These are phyloP conservation scores for Plasmodium cynomolgi DNA, from an alignment of 169 alveolate genomes.

Conservation along the genomic window DNA sequence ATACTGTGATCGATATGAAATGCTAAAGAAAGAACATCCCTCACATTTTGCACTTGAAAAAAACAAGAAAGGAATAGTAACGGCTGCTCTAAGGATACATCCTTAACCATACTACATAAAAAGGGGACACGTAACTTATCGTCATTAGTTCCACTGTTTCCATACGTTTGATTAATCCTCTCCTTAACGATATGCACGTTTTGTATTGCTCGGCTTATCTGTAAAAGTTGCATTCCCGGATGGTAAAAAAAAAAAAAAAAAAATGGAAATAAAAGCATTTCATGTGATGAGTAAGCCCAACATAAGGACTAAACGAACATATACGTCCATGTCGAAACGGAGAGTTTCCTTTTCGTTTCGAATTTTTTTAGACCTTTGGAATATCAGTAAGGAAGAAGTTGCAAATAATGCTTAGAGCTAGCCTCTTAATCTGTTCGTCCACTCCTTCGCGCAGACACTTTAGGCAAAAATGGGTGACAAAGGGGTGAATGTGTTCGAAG, in stretches of 20 bases:
- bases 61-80: conserved; percentile 38
- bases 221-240: background rate
- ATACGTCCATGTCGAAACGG: background rate
- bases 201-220: conserved; percentile 28
- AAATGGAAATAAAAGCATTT: background rate
- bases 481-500: conserved; percentile 12
- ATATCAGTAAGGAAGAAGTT: conserved; percentile 32
- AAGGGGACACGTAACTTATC: background rate
- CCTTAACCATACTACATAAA: background rate
- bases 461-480: background rate
- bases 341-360: background rate
- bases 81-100: background rate
- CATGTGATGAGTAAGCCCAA: background rate
- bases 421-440: conserved; percentile 35
- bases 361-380: conserved; percentile 12
- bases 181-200: conserved; percentile 7
- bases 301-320: background rate
- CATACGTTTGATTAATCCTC: background rate
- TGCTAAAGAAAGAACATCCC: conserved; percentile 15
- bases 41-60: background rate
- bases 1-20: background rate
- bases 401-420: conserved; percentile 32
- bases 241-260: background rate
- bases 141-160: background rate
- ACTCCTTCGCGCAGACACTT: background rate